Conservation (phyloP, 805 yeast genomes). For the Geotrichum ghanense region DNA sequence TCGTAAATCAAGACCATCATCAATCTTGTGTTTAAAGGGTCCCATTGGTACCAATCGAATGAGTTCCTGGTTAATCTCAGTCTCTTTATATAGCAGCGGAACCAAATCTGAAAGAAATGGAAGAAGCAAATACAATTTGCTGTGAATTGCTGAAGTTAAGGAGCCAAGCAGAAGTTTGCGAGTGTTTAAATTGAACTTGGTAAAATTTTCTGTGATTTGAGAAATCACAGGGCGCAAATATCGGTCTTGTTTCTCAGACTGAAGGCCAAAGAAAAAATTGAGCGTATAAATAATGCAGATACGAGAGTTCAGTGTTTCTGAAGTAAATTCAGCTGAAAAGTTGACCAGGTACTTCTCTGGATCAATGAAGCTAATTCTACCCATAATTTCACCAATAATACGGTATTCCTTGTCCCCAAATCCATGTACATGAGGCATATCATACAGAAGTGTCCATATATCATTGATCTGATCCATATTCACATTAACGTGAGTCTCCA, state of each 20-base stretch:
- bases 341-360: conserved; percentile 23
- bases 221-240: conserved; percentile 18
- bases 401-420: conserved; percentile 5
- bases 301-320: conserved; percentile 15
- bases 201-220: conserved; percentile 21
- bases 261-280: conserved; percentile 27
- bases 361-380: conserved; percentile 19
- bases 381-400: conserved; percentile 18
- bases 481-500: not conserved
- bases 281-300: conserved; percentile 27
- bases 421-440: conserved; percentile 9
- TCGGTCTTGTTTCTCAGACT: conserved; percentile 14
- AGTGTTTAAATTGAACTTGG: conserved; percentile 36
- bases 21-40: conserved; percentile 74
- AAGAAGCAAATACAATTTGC: conserved; percentile 36
- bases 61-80: conserved; percentile 42
- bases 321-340: conserved; percentile 19
- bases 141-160: conserved; percentile 47
- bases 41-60: conserved; percentile 69
- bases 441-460: conserved; percentile 14
- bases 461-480: conserved; percentile 1
- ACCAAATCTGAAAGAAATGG: conserved; percentile 36
- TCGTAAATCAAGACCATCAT: conserved; percentile 63
- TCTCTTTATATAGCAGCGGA: conserved; percentile 42
- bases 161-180: conserved; percentile 52